Evolutionary conservation across 495 filamentous ascomycete species (phyloP), one percentile per base, ranked within the genome.

Genomic region (Poronia punctata): DNA sequence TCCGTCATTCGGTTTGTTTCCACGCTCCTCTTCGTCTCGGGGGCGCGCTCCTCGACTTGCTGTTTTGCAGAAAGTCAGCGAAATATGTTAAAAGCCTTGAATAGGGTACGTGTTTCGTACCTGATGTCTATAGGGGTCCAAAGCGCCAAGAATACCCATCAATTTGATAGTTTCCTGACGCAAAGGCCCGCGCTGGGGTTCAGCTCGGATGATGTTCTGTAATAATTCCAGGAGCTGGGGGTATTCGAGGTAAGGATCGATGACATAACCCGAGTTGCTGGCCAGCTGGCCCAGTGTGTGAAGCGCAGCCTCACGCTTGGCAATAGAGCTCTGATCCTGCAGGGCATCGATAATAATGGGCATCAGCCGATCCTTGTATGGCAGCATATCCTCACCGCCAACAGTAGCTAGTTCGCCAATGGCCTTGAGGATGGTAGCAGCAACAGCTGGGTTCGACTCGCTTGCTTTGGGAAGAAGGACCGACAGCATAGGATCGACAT

Each of bases 51-150:
- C 50, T 76, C 70, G 27, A 77, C 74, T 62, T 79, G 74, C 62
- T 63, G 47, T 49, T 46, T 12, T 49, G 11, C 33, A 35, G 24
- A 11, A 33, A 18, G 39, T 53, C 38, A 50, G 48, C 40, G 3
- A 29, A 46, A 16, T 21, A 10, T 16, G 27, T 44, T 24, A 43
- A n/a, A n/a, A n/a, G n/a, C n/a, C n/a, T n/a, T n/a, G 7, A 35
- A 35, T 30, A 36, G 4, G 43, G 43, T 37, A 50, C 29, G 48
- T 33, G 35, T 27, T 40, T 9, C 40, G 48, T 71, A 76, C 71
- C 67, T 96, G 90, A 59, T 97, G 86, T 53, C 87, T 93, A 63
- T 99, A 96, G 1, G 92, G 92, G 54, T 97, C 92, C 25, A 97
- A 64, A 26, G 92, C 92, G 36, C 92, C 92, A n/a, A 99, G 71